Conservation (phyloP, 2,329 filamentous ascomycete genomes). For the Aspergillus candidus region DNA sequence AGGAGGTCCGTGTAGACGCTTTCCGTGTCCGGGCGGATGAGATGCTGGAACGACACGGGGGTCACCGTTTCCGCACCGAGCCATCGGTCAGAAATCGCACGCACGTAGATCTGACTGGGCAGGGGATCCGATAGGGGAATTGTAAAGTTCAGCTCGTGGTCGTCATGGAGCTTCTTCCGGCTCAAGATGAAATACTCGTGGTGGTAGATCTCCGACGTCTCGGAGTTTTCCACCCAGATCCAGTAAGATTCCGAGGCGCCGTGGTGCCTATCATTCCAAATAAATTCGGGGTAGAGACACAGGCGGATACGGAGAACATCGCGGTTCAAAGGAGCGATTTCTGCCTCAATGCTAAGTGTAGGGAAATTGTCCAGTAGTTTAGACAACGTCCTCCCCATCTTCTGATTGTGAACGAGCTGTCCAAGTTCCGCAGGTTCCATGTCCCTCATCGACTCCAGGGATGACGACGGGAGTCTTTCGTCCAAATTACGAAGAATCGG, state of each 20-base stretch:
- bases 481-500: constrained; percentile 80
- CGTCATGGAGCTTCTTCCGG: constrained; percentile 81
- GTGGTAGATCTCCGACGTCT: constrained; percentile 95
- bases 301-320: constrained; percentile 91
- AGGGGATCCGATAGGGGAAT: constrained; percentile 91
- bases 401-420: constrained; percentile 80
- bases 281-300: constrained; percentile 79
- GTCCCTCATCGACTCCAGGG: constrained; percentile 78
- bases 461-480: constrained; percentile 64
- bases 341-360: constrained; percentile 80
- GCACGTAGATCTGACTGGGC: constrained; percentile 91
- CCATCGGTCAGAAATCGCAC: constrained; percentile 92
- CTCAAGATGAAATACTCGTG: constrained; percentile 95
- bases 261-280: constrained; percentile 90
- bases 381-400: constrained; percentile 74
- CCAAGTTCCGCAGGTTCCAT: constrained; percentile 93
- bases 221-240: constrained; percentile 98
- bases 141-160: constrained; percentile 97
- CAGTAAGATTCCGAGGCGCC: constrained; percentile 95
- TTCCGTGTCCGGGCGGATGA: constrained; percentile 95
- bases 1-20: constrained; percentile 94
- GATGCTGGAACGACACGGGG: constrained; percentile 92
- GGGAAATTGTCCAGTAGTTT: constrained; percentile 87
- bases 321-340: constrained; percentile 91
- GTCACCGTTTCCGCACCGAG: constrained; percentile 93